These are phyloP conservation scores for Didymella glomerata DNA, from an alignment of 2,329 filamentous ascomycete genomes.

Conservation along the genomic window DNA sequence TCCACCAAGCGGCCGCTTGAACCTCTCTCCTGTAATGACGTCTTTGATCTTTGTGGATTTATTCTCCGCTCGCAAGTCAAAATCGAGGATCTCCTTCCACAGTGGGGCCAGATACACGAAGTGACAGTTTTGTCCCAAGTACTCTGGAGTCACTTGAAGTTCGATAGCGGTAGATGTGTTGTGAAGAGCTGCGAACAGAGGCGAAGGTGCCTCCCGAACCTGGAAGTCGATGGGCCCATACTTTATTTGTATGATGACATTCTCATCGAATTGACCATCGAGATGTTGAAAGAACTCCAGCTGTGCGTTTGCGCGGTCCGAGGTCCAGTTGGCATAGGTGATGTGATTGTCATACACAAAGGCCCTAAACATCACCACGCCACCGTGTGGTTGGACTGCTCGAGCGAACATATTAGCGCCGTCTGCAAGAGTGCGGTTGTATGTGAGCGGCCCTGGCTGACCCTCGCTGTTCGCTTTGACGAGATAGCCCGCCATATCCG, in stretches of 20 bases:
- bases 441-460: conserved; percentile 73
- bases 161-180: conserved; percentile 66
- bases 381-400: conserved; percentile 90
- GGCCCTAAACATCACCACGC: conserved; percentile 77
- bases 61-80: conserved; percentile 69
- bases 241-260: conserved; percentile 77
- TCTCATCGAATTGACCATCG: conserved; percentile 72
- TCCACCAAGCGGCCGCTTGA: conserved; percentile 65
- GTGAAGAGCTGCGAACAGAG: conserved; percentile 65
- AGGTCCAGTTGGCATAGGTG: conserved; percentile 68
- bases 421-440: conserved; percentile 73
- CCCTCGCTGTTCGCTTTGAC: conserved; percentile 78
- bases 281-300: conserved; percentile 72
- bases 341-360: conserved; percentile 72
- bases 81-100: conserved; percentile 74
- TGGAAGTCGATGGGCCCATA: conserved; percentile 79
- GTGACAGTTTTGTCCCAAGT: conserved; percentile 74
- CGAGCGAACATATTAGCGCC: conserved; percentile 78
- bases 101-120: conserved; percentile 72
- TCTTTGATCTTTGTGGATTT: conserved; percentile 65
- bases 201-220: conserved; percentile 71
- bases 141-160: conserved; percentile 73
- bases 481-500: conserved; percentile 73
- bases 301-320: conserved; percentile 74
- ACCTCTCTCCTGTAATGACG: conserved; percentile 68